These are phyloP conservation scores for Neurospora sp. DNA, from an alignment of 495 filamentous ascomycete species.

Conservation along the genomic window DNA sequence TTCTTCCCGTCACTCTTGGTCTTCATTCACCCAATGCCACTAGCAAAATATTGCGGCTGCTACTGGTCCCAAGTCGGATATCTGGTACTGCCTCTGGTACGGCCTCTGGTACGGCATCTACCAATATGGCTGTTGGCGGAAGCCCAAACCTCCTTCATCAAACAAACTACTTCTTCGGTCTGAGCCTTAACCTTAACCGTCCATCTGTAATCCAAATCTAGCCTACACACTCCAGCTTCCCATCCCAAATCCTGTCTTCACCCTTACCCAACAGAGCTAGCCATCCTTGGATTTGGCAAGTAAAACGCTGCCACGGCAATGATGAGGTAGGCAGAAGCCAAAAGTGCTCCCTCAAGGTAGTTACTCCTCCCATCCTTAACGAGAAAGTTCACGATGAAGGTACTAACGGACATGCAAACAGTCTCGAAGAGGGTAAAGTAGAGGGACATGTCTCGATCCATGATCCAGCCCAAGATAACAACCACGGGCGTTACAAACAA, in stretches of 20 bases:
- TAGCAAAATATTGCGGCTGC: background rate
- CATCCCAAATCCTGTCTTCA: background rate
- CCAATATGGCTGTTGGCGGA: background rate
- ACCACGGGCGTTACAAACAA: slow-evolving; percentile 75
- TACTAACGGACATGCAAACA: slow-evolving; percentile 65
- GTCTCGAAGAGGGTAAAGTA: slow-evolving; percentile 86
- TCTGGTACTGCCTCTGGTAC: background rate
- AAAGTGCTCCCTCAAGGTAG: slow-evolving; percentile 68
- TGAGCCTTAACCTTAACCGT: background rate
- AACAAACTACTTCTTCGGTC: background rate
- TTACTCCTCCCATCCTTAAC: slow-evolving; percentile 72
- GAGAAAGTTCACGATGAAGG: slow-evolving; percentile 74
- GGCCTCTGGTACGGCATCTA: background rate
- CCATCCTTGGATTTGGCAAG: slow-evolving; percentile 42
- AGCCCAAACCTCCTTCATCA: background rate
- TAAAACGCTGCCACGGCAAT: slow-evolving; percentile 52
- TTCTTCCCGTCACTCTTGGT: background rate
- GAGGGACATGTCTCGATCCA: slow-evolving; percentile 66
- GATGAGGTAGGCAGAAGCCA: slow-evolving; percentile 69
- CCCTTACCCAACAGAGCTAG: slow-evolving; percentile 20
- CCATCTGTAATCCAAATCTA: background rate
- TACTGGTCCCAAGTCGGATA: background rate
- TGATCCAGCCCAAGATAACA: slow-evolving; percentile 69
- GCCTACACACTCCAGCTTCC: background rate
- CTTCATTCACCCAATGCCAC: background rate